Percentiles rank a stretch among this genome's conserved stretches.
These are phyloP conservation scores for Coniochaeta ligniaria DNA, from an alignment of 2,329 filamentous ascomycete genomes.

Conservation along the genomic window DNA sequence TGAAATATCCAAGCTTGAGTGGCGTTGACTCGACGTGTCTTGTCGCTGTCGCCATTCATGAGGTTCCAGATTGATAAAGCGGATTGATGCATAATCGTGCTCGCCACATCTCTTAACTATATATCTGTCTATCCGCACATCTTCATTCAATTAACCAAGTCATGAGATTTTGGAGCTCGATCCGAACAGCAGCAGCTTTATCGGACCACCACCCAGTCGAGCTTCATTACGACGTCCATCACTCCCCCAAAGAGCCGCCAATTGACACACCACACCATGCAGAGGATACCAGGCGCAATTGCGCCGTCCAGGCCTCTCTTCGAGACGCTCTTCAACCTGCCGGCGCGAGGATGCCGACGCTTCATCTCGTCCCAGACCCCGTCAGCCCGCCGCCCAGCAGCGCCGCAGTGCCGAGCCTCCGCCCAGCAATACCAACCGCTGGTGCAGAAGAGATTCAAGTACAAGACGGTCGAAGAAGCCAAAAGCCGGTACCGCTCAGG, in stretches of 20 bases:
- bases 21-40: background rate
- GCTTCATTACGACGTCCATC: background rate
- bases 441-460: conserved; percentile 30
- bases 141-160: background rate
- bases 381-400: conserved; percentile 13
- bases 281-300: conserved; percentile 30
- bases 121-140: background rate
- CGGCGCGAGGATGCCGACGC: conserved; percentile 31
- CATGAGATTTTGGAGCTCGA: conserved; percentile 1
- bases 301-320: conserved; percentile 27
- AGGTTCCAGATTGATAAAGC: background rate
- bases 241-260: background rate
- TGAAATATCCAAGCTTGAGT: background rate
- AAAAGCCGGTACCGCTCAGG: conserved; percentile 51
- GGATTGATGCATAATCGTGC: background rate
- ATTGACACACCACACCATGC: background rate
- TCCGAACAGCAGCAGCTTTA: background rate
- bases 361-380: conserved; percentile 27
- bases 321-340: conserved; percentile 22
- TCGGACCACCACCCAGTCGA: background rate
- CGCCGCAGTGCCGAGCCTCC: conserved; percentile 5
- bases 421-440: conserved; percentile 16
- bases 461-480: conserved; percentile 51
- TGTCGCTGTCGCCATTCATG: background rate
- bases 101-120: background rate